Evolutionary conservation across 73 alveolate species (phyloP).

Genomic region (Paramecium bursaria): DNA sequence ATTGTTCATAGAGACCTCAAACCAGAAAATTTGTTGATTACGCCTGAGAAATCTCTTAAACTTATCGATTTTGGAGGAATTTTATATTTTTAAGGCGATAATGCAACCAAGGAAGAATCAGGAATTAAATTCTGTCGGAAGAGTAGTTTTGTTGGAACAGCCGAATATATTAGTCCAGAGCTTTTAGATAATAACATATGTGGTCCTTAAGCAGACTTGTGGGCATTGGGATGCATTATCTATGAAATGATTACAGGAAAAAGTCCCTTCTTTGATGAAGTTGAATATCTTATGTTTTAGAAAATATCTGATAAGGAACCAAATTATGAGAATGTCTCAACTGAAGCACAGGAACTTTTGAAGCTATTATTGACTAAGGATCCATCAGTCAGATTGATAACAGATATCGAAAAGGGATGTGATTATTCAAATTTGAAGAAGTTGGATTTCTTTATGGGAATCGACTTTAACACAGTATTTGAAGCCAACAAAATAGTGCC

Average conservation of each 20-base stretch:
- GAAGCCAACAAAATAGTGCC: too few relatives aligned
- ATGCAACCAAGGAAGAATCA: slow-evolving; percentile 39
- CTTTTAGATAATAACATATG: slow-evolving; percentile 53
- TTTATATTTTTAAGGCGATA: slow-evolving; percentile 6
- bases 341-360: slow-evolving; percentile 22
- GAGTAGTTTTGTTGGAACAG: slow-evolving; percentile 67
- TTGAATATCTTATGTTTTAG: slow-evolving; percentile 39
- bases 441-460: too few relatives aligned
- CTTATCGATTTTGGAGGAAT: slow-evolving; percentile 64
- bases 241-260: slow-evolving; percentile 88
- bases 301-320: slow-evolving; percentile 54
- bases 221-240: slow-evolving; percentile 93
- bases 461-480: too few relatives aligned
- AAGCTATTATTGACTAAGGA: slow-evolving; percentile 46
- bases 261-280: slow-evolving; percentile 85
- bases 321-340: slow-evolving; percentile 4
- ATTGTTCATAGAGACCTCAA: slow-evolving; percentile 45
- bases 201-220: slow-evolving; percentile 79
- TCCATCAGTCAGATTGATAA: slow-evolving; percentile 37
- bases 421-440: slow-evolving; percentile 11
- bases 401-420: slow-evolving; percentile 38
- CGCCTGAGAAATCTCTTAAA: slow-evolving; percentile 48
- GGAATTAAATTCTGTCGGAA: slow-evolving; percentile 2
- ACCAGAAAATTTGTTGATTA: slow-evolving; percentile 71
- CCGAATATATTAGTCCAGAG: slow-evolving; percentile 75